These are phyloP conservation scores for Solanum hybrid DNA, from an alignment of 305 asterid genomes.

Conservation along the genomic window DNA sequence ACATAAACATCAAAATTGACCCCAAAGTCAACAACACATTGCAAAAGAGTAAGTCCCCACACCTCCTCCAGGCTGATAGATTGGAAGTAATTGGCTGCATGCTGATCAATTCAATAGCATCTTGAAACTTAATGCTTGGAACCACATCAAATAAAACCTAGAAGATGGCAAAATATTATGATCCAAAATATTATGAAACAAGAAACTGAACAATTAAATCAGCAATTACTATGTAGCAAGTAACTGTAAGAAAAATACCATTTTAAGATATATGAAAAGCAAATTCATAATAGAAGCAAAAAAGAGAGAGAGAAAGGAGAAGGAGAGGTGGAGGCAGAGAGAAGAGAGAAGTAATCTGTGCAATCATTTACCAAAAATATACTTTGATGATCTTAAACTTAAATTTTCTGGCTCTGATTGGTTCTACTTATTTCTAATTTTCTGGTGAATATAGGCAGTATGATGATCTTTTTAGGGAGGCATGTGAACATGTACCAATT, in stretches of 20 bases:
- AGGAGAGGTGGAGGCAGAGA: neutral
- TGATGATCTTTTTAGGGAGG: neutral
- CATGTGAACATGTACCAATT: neutral
- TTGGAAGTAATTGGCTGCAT: constrained; percentile 96
- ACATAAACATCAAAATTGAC: neutral
- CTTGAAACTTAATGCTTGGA: constrained; percentile 86
- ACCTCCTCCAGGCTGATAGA: constrained; percentile 96
- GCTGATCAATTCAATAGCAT: constrained; percentile 86
- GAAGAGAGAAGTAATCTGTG: neutral
- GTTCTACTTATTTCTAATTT: neutral
- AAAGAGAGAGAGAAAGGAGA: neutral
- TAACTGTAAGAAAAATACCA: neutral
- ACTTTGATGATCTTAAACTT: neutral
- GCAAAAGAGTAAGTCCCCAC: constrained; percentile 13
- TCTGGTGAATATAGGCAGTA: neutral
- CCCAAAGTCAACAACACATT: neutral
- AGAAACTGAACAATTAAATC: neutral
- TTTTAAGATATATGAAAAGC: neutral
- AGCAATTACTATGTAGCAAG: neutral
- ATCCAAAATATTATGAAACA: constrained; percentile 8
- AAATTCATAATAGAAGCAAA: neutral
- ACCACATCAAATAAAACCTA: constrained; percentile 94
- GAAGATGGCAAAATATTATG: constrained; percentile 5
- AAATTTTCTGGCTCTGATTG: neutral
- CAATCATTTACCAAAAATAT: neutral